A percentile compares a stretch with the other conserved stretches of the same genome.
Evolutionary conservation across 2,329 filamentous ascomycete species (phyloP).

Genomic region (Torrubiella hemipterigena): DNA sequence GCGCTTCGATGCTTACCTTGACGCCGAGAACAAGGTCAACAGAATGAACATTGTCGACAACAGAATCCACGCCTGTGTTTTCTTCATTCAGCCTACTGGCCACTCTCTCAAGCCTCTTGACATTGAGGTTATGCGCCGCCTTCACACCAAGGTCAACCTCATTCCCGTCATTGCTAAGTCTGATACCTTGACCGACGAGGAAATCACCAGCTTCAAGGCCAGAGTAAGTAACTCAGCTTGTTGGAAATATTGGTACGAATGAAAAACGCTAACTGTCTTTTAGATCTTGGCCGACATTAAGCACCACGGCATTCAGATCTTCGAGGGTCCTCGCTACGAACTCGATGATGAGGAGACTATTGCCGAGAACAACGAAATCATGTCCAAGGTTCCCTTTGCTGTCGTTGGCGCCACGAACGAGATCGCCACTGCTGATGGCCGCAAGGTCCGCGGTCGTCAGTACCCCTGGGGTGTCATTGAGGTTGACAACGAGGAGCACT

Average conservation of each 20-base stretch:
- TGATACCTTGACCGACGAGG: constrained; percentile 94
- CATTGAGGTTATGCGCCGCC: constrained; percentile 97
- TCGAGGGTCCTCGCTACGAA: constrained; percentile 96
- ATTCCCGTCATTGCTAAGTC: constrained; percentile 99
- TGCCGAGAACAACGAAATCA: constrained; percentile 99
- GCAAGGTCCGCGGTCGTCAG: constrained; percentile 87
- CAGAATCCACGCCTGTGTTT: constrained; percentile 96
- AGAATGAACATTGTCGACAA: constrained; percentile 99
- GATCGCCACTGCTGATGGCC: constrained; percentile 80
- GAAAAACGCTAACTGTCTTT: constrained; percentile 7
- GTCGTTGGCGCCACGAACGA: constrained; percentile 96
- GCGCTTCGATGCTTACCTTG: constrained; percentile 94
- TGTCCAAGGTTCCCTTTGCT: constrained; percentile 98
- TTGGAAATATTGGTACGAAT: background rate
- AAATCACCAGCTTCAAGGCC: constrained; percentile 88
- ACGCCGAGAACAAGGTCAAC: constrained; percentile 99
- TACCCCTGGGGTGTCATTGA: constrained; percentile 99
- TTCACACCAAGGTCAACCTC: constrained; percentile 99
- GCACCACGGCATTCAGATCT: constrained; percentile 96
- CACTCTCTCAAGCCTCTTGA: constrained; percentile 97
- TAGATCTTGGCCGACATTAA: constrained; percentile 96
- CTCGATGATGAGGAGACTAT: constrained; percentile 99
- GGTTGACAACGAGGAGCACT: constrained; percentile 99
- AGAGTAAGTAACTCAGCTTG: constrained; percentile 54
- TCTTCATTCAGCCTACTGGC: constrained; percentile 98